Conservation (phyloP, 2,329 filamentous ascomycete genomes). For the Plenodomus biglobosus region DNA sequence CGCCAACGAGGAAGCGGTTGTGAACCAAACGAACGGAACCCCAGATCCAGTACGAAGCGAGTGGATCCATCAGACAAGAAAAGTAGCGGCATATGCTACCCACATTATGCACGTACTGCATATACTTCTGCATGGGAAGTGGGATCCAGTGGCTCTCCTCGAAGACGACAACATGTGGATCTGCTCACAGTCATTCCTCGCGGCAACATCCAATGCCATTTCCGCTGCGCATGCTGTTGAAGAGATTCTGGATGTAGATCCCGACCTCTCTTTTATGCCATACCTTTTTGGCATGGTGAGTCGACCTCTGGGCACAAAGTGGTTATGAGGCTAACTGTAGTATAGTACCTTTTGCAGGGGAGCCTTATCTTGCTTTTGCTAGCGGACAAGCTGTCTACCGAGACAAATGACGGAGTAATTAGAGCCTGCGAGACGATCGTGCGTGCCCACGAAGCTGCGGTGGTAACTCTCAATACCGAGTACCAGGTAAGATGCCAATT, state of each 20-base stretch:
- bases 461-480: slow-evolving; percentile 91
- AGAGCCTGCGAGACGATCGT: slow-evolving; percentile 92
- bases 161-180: slow-evolving; percentile 95
- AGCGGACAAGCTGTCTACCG: slow-evolving; percentile 82
- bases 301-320: slow-evolving; percentile 18
- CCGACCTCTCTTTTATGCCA: slow-evolving; percentile 91
- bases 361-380: slow-evolving; percentile 85
- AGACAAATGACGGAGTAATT: slow-evolving; percentile 80
- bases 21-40: slow-evolving; percentile 35
- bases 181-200: slow-evolving; percentile 82
- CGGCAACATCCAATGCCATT: slow-evolving; percentile 84
- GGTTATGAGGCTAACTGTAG: slow-evolving; percentile 5
- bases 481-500: slow-evolving; percentile 69
- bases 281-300: slow-evolving; percentile 84
- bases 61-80: slow-evolving; percentile 79
- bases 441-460: slow-evolving; percentile 88
- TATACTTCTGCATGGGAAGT: slow-evolving; percentile 85
- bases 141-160: slow-evolving; percentile 87
- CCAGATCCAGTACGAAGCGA: slow-evolving; percentile 58
- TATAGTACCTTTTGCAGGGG: slow-evolving; percentile 75
- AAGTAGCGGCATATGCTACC: slow-evolving; percentile 84
- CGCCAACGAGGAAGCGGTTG: slow-evolving; percentile 30
- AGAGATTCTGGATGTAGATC: slow-evolving; percentile 85
- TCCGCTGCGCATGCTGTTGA: slow-evolving; percentile 83
- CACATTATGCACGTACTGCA: slow-evolving; percentile 95